Base-by-base conservation (phyloP, 441 rosid species). In the Metrosideros polymorpha region DNA sequence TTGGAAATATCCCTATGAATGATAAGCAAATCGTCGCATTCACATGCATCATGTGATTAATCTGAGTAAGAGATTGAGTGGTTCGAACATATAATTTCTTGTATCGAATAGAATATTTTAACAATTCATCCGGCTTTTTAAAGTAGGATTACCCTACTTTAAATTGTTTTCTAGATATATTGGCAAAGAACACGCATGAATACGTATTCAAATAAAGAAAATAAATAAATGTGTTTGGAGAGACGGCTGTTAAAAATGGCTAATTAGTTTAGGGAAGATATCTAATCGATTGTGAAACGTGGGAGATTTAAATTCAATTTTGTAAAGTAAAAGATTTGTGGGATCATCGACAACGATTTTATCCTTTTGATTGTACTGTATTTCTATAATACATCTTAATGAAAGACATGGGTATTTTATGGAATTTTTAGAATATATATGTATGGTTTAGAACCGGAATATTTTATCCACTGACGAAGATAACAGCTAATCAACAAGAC, bases 61-160 rank as follows among this genome's bases (percentile, higher is more conserved):
- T 6, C 1, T 0, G 7, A 18, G 2, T 32, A 12, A 63, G 7
- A 63, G 24, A 32, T 9, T 9, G 43, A 63, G 43, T 18, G 25
- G 22, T 35, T 71, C 5, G 9, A 71, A 71, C n/a, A 39, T 3
- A 9, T 10, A 25, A 22, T 39, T 22, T 35, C 9, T 0, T 12
- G 0, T 19, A 22, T 32, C 7, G 12, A 32, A 18, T 32, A 9
- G 27, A 63, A 66, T 32, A 12, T 6, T 66, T 66, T 66, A 5
- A 5, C 15, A 1, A 0, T 39, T 71, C 2, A 22, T 18, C 8
- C 12, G 12, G 5, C 79, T 35, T 12, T 25, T 10, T 22, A 10
- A 39, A 0, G 19, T 17, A 10, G 19, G 8, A 10, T 12, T 35
- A 9, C 0, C 12, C 3, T n/a, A 9, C 4, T 57, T 57, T 13